These are phyloP conservation scores for Angophora floribunda DNA, from an alignment of 345 rosid genomes.

Conservation along the genomic window DNA sequence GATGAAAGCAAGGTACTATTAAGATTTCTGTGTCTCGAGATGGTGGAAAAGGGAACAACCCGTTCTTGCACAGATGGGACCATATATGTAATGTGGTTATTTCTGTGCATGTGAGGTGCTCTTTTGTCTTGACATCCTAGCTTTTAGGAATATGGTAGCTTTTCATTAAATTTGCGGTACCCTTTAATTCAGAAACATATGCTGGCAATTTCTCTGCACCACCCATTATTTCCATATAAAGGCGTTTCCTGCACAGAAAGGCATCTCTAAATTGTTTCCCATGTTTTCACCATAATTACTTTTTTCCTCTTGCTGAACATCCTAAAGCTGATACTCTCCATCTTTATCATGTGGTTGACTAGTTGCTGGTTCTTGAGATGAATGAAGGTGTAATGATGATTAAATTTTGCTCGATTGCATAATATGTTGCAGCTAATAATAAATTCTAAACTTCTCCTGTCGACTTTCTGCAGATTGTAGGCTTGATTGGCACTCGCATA, in stretches of 20 bases:
- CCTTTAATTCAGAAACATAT: background rate
- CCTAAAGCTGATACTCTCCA: background rate
- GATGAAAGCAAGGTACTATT: constrained; percentile 88
- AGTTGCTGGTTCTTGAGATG: background rate
- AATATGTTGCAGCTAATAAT: background rate
- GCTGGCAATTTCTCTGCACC: background rate
- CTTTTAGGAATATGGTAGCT: background rate
- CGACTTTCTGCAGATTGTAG: constrained; percentile 53
- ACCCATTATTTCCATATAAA: background rate
- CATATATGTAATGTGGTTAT: background rate
- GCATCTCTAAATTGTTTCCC: background rate
- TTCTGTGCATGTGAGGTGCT: background rate
- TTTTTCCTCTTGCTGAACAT: background rate
- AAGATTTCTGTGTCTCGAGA: background rate
- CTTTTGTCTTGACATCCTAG: background rate
- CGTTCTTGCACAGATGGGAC: background rate
- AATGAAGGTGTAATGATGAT: background rate
- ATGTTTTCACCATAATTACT: background rate
- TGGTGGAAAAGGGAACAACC: background rate
- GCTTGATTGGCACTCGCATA: constrained; percentile 68
- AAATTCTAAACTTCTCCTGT: background rate
- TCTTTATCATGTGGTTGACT: background rate
- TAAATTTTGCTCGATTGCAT: background rate
- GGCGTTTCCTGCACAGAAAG: background rate
- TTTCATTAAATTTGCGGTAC: background rate